These are phyloP conservation scores for Pestalotiopsis sp. DNA, from an alignment of 2,329 filamentous ascomycete species.

Conservation along the genomic window DNA sequence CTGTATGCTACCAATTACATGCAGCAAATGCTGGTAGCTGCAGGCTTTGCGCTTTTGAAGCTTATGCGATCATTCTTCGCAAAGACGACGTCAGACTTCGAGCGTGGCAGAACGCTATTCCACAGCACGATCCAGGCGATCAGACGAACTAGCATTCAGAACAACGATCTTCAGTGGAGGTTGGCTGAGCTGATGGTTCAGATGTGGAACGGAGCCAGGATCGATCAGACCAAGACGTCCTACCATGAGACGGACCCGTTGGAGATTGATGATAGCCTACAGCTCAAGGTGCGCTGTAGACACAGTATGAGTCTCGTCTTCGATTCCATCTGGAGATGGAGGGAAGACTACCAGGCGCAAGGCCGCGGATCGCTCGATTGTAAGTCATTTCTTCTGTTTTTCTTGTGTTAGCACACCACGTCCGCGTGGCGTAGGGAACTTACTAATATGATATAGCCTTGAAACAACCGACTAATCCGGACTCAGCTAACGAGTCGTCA, in stretches of 20 bases:
- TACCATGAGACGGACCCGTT: constrained; percentile 52
- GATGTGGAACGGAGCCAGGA: constrained; percentile 75
- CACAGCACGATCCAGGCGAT: constrained; percentile 72
- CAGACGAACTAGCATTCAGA: constrained; percentile 71
- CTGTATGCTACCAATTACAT: constrained; percentile 75
- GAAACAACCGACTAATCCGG: constrained; percentile 85
- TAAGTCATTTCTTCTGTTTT: constrained; percentile 43
- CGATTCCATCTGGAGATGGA: constrained; percentile 85
- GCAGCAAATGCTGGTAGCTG: constrained; percentile 84
- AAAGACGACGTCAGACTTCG: constrained; percentile 71
- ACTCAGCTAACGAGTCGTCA: constrained; percentile 75
- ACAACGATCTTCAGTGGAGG: constrained; percentile 79
- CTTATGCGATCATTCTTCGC: constrained; percentile 78
- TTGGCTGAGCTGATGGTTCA: constrained; percentile 85
- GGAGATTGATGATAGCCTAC: constrained; percentile 69
- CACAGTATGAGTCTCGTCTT: constrained; percentile 87
- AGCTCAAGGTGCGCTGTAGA: constrained; percentile 79
- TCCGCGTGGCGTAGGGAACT: constrained; percentile 29
- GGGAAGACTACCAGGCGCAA: constrained; percentile 75
- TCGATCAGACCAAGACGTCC: constrained; percentile 49
- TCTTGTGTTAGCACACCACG: constrained; percentile 17
- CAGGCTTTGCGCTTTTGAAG: constrained; percentile 76
- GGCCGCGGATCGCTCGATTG: constrained; percentile 72
- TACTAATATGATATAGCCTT: constrained; percentile 58
- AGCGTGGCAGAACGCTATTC: constrained; percentile 69